phyloP scores from a whole-genome alignment of 352 stramenopile species.

The Globisporangium viniferum region DNA sequence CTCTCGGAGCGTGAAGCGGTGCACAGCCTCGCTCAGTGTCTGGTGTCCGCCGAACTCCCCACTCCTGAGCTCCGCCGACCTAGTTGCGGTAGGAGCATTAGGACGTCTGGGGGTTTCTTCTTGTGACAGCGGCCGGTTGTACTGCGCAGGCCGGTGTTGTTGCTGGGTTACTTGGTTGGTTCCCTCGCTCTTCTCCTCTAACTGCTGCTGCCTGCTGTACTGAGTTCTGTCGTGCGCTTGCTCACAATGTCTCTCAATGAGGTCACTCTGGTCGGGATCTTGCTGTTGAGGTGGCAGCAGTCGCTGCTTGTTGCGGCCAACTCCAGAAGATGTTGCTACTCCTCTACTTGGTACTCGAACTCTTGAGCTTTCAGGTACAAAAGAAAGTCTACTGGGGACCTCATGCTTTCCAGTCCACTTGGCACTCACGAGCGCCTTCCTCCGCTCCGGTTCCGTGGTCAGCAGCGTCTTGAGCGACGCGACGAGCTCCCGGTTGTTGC shows the following conservation, averaged over 20 bases:
- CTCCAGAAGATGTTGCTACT: neutral
- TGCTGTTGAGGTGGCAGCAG: slow-evolving; percentile 50
- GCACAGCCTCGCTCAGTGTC: slow-evolving; percentile 56
- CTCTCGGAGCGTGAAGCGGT: slow-evolving; percentile 47
- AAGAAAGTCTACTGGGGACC: neutral
- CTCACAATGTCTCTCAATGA: neutral
- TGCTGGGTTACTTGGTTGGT: neutral
- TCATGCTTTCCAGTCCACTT: slow-evolving; percentile 1
- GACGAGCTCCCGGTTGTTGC: slow-evolving; percentile 37
- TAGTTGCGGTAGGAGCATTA: neutral
- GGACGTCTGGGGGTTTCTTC: neutral
- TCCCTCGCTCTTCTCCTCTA: neutral
- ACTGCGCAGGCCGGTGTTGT: neutral
- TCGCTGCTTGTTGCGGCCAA: neutral
- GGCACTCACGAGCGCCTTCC: slow-evolving; percentile 20
- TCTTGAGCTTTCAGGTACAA: neutral
- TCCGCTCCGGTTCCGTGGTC: slow-evolving; percentile 35
- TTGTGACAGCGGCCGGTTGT: neutral
- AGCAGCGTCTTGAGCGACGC: slow-evolving; percentile 55
- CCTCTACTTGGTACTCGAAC: neutral
- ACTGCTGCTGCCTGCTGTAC: neutral
- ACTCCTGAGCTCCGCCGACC: slow-evolving; percentile 24
- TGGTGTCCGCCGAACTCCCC: slow-evolving; percentile 63
- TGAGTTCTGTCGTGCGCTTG: neutral
- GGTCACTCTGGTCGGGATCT: slow-evolving; percentile 35